Percentiles rank a stretch among this genome's conserved stretches.
Conservation (phyloP, 2,329 filamentous ascomycete genomes). For the Gyromitra esculenta region DNA sequence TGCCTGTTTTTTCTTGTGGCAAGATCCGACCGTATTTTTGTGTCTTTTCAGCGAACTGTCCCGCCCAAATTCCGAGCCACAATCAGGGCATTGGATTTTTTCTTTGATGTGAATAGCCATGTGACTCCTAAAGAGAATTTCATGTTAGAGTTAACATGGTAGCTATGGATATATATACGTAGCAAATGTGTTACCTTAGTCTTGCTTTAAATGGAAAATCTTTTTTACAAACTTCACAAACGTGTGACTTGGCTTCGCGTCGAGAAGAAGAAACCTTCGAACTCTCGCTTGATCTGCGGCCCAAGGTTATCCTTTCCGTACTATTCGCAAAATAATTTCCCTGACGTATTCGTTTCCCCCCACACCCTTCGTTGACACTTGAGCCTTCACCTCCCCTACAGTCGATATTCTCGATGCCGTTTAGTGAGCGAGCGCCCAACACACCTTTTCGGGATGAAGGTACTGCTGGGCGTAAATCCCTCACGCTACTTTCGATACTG, state of each 20-base stretch:
- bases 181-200: constrained; percentile 28
- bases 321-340: neutral
- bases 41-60: constrained; percentile 48
- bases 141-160: neutral
- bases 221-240: neutral
- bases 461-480: neutral
- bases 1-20: constrained; percentile 37
- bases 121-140: constrained; percentile 32
- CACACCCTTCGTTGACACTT: neutral
- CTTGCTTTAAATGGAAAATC: constrained; percentile 41
- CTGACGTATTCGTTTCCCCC: neutral
- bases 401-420: neutral
- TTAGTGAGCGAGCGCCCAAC: neutral
- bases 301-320: neutral
- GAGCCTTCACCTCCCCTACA: neutral
- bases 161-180: neutral
- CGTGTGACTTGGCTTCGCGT: constrained; percentile 12
- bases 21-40: constrained; percentile 24
- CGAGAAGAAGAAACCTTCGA: constrained; percentile 4
- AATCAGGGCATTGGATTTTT: constrained; percentile 13
- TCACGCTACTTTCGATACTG: constrained; percentile 1
- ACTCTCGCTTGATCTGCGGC: neutral
- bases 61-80: constrained; percentile 36
- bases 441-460: neutral
- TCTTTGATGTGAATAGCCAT: constrained; percentile 27